Percentiles rank a stretch among this genome's conserved stretches.
Conservation (phyloP, 2,329 filamentous ascomycete genomes). For the Cordyceps cicadae region DNA sequence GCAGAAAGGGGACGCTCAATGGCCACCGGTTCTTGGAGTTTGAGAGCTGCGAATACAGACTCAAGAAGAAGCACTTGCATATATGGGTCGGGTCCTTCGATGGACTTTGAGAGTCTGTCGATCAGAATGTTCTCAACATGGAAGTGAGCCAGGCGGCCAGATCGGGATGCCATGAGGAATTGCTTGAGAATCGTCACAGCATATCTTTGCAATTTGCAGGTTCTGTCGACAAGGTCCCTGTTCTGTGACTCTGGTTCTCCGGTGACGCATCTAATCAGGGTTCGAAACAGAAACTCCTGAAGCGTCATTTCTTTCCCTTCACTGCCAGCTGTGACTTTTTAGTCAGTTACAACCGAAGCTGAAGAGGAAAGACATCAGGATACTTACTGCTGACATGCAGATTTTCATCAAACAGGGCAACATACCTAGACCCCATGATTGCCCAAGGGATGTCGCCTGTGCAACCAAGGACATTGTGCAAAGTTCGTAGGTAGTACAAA, state of each 20-base stretch:
- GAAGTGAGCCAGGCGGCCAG: conserved; percentile 49
- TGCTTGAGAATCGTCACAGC: conserved; percentile 63
- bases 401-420: conserved; percentile 21
- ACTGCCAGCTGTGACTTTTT: conserved; percentile 32
- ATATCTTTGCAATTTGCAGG: conserved; percentile 61
- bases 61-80: conserved; percentile 73
- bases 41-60: conserved; percentile 66
- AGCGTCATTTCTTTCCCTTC: conserved; percentile 50
- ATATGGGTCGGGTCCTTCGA: conserved; percentile 55
- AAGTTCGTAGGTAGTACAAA: conserved; percentile 66
- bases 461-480: conserved; percentile 66
- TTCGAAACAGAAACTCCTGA: conserved; percentile 59
- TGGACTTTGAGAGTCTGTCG: conserved; percentile 53
- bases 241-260: conserved; percentile 5
- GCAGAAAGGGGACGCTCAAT: conserved; percentile 36
- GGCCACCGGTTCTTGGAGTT: conserved; percentile 44
- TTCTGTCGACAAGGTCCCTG: conserved; percentile 29
- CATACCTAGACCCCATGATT: conserved; percentile 54
- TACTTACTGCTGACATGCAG: conserved; percentile 44
- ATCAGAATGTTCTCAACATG: conserved; percentile 66
- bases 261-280: conserved; percentile 54
- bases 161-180: conserved; percentile 57
- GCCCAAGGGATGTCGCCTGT: conserved; percentile 60
- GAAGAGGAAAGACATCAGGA: neutral
- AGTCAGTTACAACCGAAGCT: conserved; percentile 15